Evolutionary conservation across 75 land plant species (phyloP).

Genomic region (Pinus tabuliformis): DNA sequence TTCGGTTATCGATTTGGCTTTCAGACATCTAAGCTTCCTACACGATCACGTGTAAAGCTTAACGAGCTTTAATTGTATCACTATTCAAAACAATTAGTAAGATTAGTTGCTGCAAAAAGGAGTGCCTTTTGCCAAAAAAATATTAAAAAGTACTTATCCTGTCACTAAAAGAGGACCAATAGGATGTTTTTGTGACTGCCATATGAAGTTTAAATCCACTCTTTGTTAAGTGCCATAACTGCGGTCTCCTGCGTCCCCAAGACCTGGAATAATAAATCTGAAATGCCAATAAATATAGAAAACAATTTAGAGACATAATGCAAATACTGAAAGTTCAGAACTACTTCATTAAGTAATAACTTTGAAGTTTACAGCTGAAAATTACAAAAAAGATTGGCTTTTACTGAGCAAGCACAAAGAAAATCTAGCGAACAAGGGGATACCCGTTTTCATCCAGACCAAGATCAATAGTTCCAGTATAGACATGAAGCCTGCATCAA

Average conservation of each 20-base stretch:
- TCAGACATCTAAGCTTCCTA: too few species aligned
- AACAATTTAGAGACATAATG: conserved; percentile 1
- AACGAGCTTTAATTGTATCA: too few species aligned
- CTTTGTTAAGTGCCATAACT: conserved; percentile 65
- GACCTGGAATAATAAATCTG: conserved; percentile 96
- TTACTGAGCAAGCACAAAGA: not conserved
- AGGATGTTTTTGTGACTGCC: too few species aligned
- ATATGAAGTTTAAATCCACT: too few species aligned
- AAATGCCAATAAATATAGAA: not conserved
- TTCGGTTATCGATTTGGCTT: too few species aligned
- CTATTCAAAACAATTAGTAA: too few species aligned
- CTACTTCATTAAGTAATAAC: not conserved
- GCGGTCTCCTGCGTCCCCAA: conserved; percentile 98
- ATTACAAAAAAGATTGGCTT: not conserved
- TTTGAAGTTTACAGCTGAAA: not conserved
- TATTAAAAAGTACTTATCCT: too few species aligned
- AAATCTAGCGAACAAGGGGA: not conserved
- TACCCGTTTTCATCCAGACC: conserved; percentile 94
- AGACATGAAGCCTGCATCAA: conserved; percentile 78
- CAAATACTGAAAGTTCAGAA: not conserved
- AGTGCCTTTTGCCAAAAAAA: too few species aligned
- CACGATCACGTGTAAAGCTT: too few species aligned
- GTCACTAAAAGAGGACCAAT: too few species aligned
- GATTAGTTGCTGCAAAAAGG: too few species aligned
- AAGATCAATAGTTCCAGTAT: conserved; percentile 86